Evolutionary conservation across 148 eudicot species (phyloP), one percentile per base, ranked within the genome.

Genomic region (Camellia sinensis): DNA sequence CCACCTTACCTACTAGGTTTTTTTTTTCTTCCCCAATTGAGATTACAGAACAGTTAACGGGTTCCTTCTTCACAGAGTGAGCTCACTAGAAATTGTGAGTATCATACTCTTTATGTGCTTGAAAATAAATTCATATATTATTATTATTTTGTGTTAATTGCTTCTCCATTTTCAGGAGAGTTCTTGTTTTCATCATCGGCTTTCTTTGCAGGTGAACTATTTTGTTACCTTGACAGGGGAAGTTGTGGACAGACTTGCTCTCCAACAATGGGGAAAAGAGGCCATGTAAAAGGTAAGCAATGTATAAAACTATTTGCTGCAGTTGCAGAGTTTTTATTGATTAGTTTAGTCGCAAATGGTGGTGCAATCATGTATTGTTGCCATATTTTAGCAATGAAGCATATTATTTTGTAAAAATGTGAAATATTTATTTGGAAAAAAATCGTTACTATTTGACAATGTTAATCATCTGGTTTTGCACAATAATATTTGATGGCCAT

Each of bases 11-110:
- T 79, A 48, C 67, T 17, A 40, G 37, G 37, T 29, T 29, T 29
- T 52, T 29, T 19, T 4, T 41, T 71, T 43, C 10, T 43, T 3
- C 0, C 19, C 72, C 48, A n/a, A 12, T 63, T n/a, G 71, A 54
- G 75, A 67, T 79, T 72, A 40, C 74, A 75, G 86, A 53, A 48
- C 18, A 7, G 78, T 40, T 21, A 69, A 84, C 74, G 90, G 87
- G 3, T 91, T 91, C 70, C 90, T 91, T 74, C 85, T 91, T 59
- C 94, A 91, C 73, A 88, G 83, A 82, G 86, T 87, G 57, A 84
- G 81, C 88, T 71, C 89, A 29, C 74, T 91, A 64, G 90, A 89
- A 70, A 82, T 89, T 78, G 93, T 91, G 82, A 70, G 87, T 82
- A 67, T 50, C 3, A 50, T 14, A 6, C 10, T 75, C 60, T 2